Percentiles rank a stretch among this genome's conserved stretches.
Evolutionary conservation across 805 yeast species (phyloP).

Genomic region (Candida rishiriensis): DNA sequence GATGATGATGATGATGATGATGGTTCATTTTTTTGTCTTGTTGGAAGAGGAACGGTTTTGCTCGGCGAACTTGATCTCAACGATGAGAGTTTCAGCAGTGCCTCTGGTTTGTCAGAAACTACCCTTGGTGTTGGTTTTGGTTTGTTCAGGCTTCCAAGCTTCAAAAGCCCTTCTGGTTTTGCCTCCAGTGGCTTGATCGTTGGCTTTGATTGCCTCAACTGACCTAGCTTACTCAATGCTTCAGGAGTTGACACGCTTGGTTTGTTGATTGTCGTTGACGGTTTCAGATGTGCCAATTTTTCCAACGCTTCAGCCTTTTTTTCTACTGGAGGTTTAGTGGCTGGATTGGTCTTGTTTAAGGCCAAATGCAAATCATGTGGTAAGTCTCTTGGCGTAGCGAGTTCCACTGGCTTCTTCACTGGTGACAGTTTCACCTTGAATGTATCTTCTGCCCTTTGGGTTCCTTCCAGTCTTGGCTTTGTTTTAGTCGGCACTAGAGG

Average conservation of each 20-base stretch:
- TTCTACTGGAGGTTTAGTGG: neutral
- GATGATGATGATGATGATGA: neutral
- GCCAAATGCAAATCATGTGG: neutral
- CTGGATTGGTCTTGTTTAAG: neutral
- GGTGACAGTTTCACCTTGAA: slow-evolving; percentile 9
- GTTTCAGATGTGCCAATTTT: slow-evolving; percentile 11
- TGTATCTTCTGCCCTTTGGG: slow-evolving; percentile 1
- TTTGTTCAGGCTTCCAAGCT: slow-evolving; percentile 12
- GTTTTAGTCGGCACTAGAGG: slow-evolving; percentile 1
- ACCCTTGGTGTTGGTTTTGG: slow-evolving; percentile 15
- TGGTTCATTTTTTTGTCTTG: neutral
- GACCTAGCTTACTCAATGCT: slow-evolving; percentile 21
- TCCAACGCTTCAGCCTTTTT: neutral
- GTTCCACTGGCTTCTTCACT: slow-evolving; percentile 2
- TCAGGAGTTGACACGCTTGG: slow-evolving; percentile 21
- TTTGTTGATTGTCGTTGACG: slow-evolving; percentile 11
- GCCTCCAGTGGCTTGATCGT: slow-evolving; percentile 12
- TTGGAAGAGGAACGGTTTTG: neutral
- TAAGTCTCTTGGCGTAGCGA: neutral
- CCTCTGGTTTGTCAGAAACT: slow-evolving; percentile 25
- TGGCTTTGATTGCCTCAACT: slow-evolving; percentile 15
- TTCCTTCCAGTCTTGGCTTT: neutral
- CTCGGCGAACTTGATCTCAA: slow-evolving; percentile 8
- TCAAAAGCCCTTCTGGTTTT: slow-evolving; percentile 24
- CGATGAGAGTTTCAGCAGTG: slow-evolving; percentile 12